Evolutionary conservation across 1,139 yeast genomes (phyloP).

Genomic region (Scheffersomyces lignicola): DNA sequence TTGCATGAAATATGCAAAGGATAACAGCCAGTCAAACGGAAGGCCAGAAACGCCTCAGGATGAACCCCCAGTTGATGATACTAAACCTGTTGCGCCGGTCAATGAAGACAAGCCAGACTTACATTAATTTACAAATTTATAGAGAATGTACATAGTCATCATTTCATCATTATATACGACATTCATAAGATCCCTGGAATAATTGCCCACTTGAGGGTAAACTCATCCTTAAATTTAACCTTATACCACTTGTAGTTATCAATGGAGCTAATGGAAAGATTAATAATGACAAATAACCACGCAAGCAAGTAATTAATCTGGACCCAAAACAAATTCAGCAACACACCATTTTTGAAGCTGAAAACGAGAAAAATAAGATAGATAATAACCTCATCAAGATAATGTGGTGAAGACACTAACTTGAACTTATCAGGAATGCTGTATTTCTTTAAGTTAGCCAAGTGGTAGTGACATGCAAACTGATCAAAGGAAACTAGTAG

Average conservation of each 20-base stretch:
- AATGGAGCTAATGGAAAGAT: slow-evolving; percentile 61
- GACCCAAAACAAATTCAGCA: slow-evolving; percentile 15
- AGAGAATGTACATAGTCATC: background rate
- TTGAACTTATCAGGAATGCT: slow-evolving; percentile 51
- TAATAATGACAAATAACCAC: slow-evolving; percentile 60
- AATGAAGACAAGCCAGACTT: too few relatives aligned
- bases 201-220: slow-evolving; percentile 19
- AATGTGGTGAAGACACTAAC: slow-evolving; percentile 72
- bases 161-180: background rate
- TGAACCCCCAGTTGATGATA: too few relatives aligned
- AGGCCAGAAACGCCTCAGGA: too few relatives aligned
- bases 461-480: slow-evolving; percentile 53
- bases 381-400: slow-evolving; percentile 69
- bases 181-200: slow-evolving; percentile 19
- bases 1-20: slow-evolving; percentile 23
- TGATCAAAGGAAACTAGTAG: slow-evolving; percentile 55
- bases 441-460: slow-evolving; percentile 66
- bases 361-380: slow-evolving; percentile 44
- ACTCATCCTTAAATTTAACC: slow-evolving; percentile 21
- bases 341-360: slow-evolving; percentile 14
- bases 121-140: too few relatives aligned
- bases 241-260: slow-evolving; percentile 59
- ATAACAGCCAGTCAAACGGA: too few relatives aligned
- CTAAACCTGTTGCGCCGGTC: too few relatives aligned
- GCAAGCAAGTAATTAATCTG: slow-evolving; percentile 11